These are phyloP conservation scores for Phaeoacremonium minimum DNA, from an alignment of 2,329 filamentous ascomycete species.

Conservation along the genomic window DNA sequence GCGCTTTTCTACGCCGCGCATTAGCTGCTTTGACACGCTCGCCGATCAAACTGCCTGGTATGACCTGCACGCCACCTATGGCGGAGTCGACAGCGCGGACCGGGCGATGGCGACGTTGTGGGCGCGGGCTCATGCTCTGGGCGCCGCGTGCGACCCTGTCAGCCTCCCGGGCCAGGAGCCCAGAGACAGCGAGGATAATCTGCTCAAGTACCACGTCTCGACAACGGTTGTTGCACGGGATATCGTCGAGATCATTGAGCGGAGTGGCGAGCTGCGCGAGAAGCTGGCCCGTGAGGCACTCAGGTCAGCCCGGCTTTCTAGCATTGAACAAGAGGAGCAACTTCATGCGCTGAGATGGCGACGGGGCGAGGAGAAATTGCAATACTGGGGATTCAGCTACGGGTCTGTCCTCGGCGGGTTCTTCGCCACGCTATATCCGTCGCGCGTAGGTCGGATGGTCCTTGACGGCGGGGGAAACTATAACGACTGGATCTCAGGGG, in stretches of 20 bases:
- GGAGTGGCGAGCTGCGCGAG: neutral
- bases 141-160: neutral
- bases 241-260: neutral
- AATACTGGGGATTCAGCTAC: constrained; percentile 43
- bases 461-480: constrained; percentile 41
- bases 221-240: neutral
- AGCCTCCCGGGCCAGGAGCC: too few species aligned
- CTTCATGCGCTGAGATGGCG: too few species aligned
- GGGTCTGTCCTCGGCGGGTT: constrained; percentile 36
- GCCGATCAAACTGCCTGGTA: neutral
- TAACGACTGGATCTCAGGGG: constrained; percentile 30
- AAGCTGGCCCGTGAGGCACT: too few species aligned
- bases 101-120: too few species aligned
- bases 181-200: neutral
- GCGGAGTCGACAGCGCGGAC: too few species aligned
- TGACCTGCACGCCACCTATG: neutral
- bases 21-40: neutral
- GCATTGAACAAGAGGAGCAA: too few species aligned
- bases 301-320: too few species aligned
- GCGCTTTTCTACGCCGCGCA: neutral
- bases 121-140: neutral
- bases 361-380: too few species aligned
- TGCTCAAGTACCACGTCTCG: neutral
- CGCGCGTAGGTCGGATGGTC: constrained; percentile 26
- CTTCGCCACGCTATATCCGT: constrained; percentile 33